A percentile compares a stretch with the other conserved stretches of the same genome.
Evolutionary conservation across 768 basidiomycete genomes (phyloP).

Genomic region (Russula compacta): DNA sequence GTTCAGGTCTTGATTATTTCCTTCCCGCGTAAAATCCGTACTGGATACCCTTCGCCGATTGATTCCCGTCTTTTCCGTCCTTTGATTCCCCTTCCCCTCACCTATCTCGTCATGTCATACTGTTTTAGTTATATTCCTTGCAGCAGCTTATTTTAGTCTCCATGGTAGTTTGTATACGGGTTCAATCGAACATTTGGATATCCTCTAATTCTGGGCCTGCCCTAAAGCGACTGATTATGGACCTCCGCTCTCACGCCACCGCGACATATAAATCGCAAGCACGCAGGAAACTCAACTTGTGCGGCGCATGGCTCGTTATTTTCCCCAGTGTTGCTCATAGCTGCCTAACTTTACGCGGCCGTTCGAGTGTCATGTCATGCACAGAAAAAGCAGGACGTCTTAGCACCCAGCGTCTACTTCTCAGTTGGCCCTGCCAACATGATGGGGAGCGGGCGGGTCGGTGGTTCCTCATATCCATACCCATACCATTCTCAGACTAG

Average conservation of each 20-base stretch:
- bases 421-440: constrained; percentile 13
- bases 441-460: constrained; percentile 62
- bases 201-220: neutral
- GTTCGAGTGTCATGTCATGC: constrained; percentile 90
- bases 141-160: constrained; percentile 14
- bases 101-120: constrained; percentile 6
- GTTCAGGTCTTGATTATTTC: constrained; percentile 1
- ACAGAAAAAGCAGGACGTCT: constrained; percentile 66
- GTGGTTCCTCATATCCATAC: constrained; percentile 44
- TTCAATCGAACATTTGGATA: neutral
- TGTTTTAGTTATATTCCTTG: constrained; percentile 1
- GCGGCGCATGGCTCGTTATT: constrained; percentile 70
- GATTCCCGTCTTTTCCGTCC: neutral
- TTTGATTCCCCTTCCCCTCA: neutral
- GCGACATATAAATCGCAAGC: neutral
- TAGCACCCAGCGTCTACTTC: constrained; percentile 60
- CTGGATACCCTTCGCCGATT: constrained; percentile 14
- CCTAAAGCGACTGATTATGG: constrained; percentile 3
- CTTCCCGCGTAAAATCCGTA: neutral
- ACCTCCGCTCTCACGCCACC: neutral
- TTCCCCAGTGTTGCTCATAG: constrained; percentile 90
- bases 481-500: too few relatives aligned
- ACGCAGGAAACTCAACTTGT: constrained; percentile 29
- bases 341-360: constrained; percentile 49
- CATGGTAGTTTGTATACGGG: constrained; percentile 10